Evolutionary conservation across 441 rosid species (phyloP).

Genomic region (Populus hybrid): DNA sequence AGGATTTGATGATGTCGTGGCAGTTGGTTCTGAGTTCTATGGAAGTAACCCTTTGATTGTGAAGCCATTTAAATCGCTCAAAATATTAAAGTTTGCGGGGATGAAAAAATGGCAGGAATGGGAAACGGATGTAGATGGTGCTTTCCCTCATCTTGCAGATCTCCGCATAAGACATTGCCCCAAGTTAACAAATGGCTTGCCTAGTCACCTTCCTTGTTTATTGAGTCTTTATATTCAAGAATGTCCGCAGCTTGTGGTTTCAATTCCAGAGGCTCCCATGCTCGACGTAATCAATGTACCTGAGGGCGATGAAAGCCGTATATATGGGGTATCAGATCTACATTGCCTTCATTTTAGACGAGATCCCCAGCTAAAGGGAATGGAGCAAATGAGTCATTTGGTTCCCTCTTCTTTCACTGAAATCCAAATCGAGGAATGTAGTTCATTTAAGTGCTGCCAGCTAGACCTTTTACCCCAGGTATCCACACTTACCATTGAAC

Average conservation of each 20-base stretch:
- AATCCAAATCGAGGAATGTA: not conserved
- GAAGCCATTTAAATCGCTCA: too few species aligned
- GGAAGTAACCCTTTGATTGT: too few species aligned
- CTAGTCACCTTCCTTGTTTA: constrained; percentile 21
- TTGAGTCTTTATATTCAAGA: not conserved
- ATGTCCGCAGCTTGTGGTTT: constrained; percentile 6
- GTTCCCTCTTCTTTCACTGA: not conserved
- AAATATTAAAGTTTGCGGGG: too few species aligned
- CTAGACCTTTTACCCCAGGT: not conserved
- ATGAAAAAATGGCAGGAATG: too few species aligned
- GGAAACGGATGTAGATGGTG: not conserved
- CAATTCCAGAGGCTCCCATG: not conserved
- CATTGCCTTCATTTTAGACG: too few species aligned
- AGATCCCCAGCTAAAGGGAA: not conserved
- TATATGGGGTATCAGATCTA: not conserved
- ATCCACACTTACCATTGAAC: not conserved
- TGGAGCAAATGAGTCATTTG: not conserved
- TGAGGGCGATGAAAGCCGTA: not conserved
- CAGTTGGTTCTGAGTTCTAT: too few species aligned
- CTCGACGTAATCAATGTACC: not conserved
- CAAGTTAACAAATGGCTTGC: constrained; percentile 8
- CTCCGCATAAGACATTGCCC: constrained; percentile 23
- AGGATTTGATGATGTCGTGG: too few species aligned
- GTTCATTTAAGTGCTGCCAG: not conserved
- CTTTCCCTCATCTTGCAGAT: constrained; percentile 22